These are phyloP conservation scores for Lachancea dasiensis DNA, from an alignment of 805 yeast species.

Conservation along the genomic window DNA sequence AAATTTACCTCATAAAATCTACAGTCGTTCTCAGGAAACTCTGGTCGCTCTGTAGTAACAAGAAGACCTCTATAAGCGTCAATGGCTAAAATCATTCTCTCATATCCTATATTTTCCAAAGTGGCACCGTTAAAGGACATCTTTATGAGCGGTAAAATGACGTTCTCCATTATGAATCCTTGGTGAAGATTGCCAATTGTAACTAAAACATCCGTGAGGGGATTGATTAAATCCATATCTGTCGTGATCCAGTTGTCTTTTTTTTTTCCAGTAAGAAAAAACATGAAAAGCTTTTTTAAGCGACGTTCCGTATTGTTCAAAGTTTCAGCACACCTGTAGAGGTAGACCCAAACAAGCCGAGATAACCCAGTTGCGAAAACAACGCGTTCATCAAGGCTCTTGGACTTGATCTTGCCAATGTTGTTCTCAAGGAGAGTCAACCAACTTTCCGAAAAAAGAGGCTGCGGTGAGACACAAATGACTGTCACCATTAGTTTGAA, in stretches of 20 bases:
- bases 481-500: slow-evolving; percentile 65
- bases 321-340: slow-evolving; percentile 82
- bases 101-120: slow-evolving; percentile 62
- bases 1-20: slow-evolving; percentile 30
- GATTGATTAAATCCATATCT: slow-evolving; percentile 53
- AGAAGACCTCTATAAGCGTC: slow-evolving; percentile 68
- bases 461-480: slow-evolving; percentile 74
- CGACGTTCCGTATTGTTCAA: slow-evolving; percentile 80
- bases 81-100: slow-evolving; percentile 62
- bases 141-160: slow-evolving; percentile 63
- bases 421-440: slow-evolving; percentile 56
- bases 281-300: slow-evolving; percentile 55
- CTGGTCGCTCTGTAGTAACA: slow-evolving; percentile 62
- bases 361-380: slow-evolving; percentile 60
- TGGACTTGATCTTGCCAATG: slow-evolving; percentile 58
- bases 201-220: slow-evolving; percentile 68
- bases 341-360: slow-evolving; percentile 82
- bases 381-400: slow-evolving; percentile 44
- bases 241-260: slow-evolving; percentile 74
- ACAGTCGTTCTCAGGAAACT: slow-evolving; percentile 54
- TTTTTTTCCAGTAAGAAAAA: slow-evolving; percentile 48
- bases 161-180: slow-evolving; percentile 73
- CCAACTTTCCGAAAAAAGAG: slow-evolving; percentile 71
- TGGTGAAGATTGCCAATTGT: slow-evolving; percentile 73
- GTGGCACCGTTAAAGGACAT: slow-evolving; percentile 50